Evolutionary conservation across 148 eudicot species (phyloP).

Genomic region (Limonium bicolor): DNA sequence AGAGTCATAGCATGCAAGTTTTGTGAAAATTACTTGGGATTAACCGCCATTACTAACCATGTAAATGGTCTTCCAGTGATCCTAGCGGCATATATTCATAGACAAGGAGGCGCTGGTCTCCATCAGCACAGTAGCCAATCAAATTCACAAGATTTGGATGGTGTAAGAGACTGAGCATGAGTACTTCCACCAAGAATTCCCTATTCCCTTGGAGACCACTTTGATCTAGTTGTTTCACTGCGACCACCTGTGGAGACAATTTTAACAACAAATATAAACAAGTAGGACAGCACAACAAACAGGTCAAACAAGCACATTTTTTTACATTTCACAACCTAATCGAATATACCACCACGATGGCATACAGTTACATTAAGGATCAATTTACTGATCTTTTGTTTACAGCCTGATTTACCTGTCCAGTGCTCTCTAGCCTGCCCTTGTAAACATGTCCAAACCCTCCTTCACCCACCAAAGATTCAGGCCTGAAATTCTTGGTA

Average conservation of each 20-base stretch:
- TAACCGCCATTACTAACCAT: constrained; percentile 26
- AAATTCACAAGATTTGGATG: constrained; percentile 5
- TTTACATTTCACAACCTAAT: not conserved
- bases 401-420: too few species aligned
- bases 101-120: constrained; percentile 3
- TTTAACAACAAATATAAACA: not conserved
- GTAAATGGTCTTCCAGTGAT: constrained; percentile 47
- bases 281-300: not conserved
- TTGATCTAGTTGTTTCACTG: constrained; percentile 55
- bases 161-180: constrained; percentile 5
- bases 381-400: not conserved
- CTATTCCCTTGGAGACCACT: constrained; percentile 60
- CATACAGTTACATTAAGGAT: too few species aligned
- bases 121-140: constrained; percentile 6
- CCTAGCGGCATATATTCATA: constrained; percentile 5
- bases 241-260: constrained; percentile 40
- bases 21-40: too few species aligned
- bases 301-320: not conserved
- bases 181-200: constrained; percentile 32
- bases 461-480: constrained; percentile 49
- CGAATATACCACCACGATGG: not conserved
- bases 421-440: constrained; percentile 31
- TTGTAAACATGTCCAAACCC: constrained; percentile 59
- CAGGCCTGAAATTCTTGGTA: constrained; percentile 51
- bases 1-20: too few species aligned